These are phyloP conservation scores for Pilasporangium apinafurcum DNA, from an alignment of 352 stramenopile species.

Conservation along the genomic window DNA sequence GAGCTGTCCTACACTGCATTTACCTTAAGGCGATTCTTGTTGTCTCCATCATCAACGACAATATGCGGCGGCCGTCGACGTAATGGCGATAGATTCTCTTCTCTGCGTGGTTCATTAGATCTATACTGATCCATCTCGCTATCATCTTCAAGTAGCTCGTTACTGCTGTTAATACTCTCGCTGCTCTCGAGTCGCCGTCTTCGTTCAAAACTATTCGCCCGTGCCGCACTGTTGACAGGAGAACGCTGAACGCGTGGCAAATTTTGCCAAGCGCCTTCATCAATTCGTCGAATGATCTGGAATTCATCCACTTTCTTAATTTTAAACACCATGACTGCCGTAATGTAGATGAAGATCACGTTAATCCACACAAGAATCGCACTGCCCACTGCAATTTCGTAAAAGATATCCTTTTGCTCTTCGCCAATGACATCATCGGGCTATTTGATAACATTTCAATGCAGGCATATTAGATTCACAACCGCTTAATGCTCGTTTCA, in stretches of 20 bases:
- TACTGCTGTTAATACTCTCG: conserved; percentile 31
- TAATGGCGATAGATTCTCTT: conserved; percentile 36
- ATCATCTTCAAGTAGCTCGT: background rate
- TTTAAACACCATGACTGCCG: conserved; percentile 84
- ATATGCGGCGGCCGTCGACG: conserved; percentile 16
- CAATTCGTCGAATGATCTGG: conserved; percentile 70
- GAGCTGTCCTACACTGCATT: conserved; percentile 17
- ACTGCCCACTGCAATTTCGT: conserved; percentile 81
- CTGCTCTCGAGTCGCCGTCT: conserved; percentile 9
- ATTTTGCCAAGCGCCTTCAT: conserved; percentile 77
- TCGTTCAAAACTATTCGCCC: background rate
- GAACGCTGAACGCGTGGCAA: conserved; percentile 65
- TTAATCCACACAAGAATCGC: conserved; percentile 85
- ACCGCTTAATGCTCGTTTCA: too few relatives aligned
- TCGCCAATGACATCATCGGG: conserved; percentile 70
- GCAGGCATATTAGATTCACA: background rate
- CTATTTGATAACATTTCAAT: conserved; percentile 6
- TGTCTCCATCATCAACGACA: conserved; percentile 17
- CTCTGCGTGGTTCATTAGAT: conserved; percentile 13
- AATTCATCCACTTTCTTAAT: conserved; percentile 85
- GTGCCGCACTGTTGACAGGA: conserved; percentile 19
- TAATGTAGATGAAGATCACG: conserved; percentile 85
- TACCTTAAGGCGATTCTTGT: conserved; percentile 11
- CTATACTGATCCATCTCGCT: background rate
- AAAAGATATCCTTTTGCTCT: conserved; percentile 81